Evolutionary conservation across 352 stramenopile species (phyloP).

Genomic region (Phytopythium montanum): DNA sequence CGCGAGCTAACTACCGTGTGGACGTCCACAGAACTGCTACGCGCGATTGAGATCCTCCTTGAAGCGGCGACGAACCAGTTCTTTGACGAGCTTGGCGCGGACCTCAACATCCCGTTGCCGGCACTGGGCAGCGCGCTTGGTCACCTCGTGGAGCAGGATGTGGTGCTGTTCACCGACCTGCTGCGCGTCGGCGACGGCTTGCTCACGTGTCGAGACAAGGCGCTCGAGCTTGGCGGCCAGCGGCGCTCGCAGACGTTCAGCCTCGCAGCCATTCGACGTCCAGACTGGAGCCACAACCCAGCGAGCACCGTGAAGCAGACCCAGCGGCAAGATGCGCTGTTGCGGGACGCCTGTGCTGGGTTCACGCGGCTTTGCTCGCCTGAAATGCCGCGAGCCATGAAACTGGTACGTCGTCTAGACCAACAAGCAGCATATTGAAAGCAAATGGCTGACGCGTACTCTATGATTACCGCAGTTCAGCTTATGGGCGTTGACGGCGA

Average conservation of each 20-base stretch:
- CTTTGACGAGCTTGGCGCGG: background rate
- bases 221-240: background rate
- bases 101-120: constrained; percentile 29
- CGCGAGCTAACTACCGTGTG: background rate
- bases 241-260: constrained; percentile 3
- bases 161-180: constrained; percentile 42
- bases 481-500: constrained; percentile 29
- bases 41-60: constrained; percentile 25
- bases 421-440: background rate
- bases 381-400: constrained; percentile 47
- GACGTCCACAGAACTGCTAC: constrained; percentile 19
- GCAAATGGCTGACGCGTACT: background rate
- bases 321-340: background rate
- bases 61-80: constrained; percentile 11
- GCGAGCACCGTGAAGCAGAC: background rate
- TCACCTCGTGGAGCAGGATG: constrained; percentile 30
- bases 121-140: constrained; percentile 31
- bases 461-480: constrained; percentile 19
- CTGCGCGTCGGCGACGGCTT: constrained; percentile 42
- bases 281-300: background rate
- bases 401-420: constrained; percentile 20
- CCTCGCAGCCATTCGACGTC: background rate
- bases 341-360: constrained; percentile 14
- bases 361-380: constrained; percentile 48
- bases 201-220: constrained; percentile 7